Evolutionary conservation across 1,284 basidiomycete genomes (phyloP).

Genomic region (Cryptococcus deneoformans): DNA sequence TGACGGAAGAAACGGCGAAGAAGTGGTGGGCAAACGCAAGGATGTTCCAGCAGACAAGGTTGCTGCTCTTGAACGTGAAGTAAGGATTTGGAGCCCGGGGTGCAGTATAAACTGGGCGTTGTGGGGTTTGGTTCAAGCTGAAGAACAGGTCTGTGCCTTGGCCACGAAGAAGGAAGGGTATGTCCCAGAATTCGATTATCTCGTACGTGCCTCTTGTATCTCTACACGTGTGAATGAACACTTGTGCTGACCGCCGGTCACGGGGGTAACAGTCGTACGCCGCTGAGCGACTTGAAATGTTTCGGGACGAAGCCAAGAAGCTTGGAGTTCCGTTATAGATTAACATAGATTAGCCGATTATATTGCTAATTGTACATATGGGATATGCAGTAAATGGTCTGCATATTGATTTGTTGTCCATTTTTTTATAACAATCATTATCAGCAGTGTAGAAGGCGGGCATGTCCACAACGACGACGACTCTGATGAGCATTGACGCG

Average conservation of each 20-base stretch:
- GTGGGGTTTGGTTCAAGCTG: constrained; percentile 88
- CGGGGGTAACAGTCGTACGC: constrained; percentile 38
- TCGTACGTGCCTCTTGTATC: constrained; percentile 30
- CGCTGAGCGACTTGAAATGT: constrained; percentile 46
- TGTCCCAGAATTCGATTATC: constrained; percentile 46
- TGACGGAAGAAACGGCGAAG: constrained; percentile 28
- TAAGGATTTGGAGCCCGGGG: constrained; percentile 78
- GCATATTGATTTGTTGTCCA: background rate
- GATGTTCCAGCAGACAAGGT: constrained; percentile 38
- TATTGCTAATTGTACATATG: background rate
- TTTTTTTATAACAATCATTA: background rate
- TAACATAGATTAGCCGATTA: background rate
- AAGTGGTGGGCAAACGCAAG: constrained; percentile 28
- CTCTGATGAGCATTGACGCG: background rate
- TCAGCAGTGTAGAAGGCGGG: too few relatives aligned
- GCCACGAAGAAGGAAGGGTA: constrained; percentile 41
- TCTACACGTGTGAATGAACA: too few relatives aligned
- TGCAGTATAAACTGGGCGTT: constrained; percentile 86
- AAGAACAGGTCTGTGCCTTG: constrained; percentile 68
- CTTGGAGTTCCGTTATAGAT: constrained; percentile 28
- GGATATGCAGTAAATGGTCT: background rate
- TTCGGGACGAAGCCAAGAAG: constrained; percentile 39
- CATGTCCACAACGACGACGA: background rate
- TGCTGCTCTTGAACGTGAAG: constrained; percentile 65
- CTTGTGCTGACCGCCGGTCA: background rate